A percentile compares a stretch with the other conserved stretches of the same genome.
phyloP scores from a whole-genome alignment of 495 filamentous ascomycete species.

The Barbatosphaeria neglecta region DNA sequence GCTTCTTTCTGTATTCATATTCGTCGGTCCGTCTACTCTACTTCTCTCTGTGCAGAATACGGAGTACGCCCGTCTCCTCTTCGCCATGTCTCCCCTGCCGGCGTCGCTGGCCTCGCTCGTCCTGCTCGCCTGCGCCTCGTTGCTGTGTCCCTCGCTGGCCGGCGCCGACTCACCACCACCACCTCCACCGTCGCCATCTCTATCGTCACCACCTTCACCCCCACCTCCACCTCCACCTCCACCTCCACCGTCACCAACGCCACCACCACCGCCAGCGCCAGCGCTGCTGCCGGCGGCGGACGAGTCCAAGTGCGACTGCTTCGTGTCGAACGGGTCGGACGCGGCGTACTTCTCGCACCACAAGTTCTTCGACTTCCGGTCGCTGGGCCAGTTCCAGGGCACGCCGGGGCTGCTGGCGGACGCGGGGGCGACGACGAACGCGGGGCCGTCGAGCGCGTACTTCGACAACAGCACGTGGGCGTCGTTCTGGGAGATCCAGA shows the following conservation, averaged over 20 bases:
- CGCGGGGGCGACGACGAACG: slow-evolving; percentile 15
- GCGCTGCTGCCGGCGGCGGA: slow-evolving; percentile 15
- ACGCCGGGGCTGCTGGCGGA: slow-evolving; percentile 24
- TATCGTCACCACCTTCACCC: too few relatives aligned
- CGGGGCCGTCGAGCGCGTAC: slow-evolving; percentile 24
- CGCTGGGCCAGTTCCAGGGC: slow-evolving; percentile 23
- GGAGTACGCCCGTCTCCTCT: neutral
- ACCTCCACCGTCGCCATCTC: too few relatives aligned
- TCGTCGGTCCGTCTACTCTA: too few relatives aligned
- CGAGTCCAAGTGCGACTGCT: slow-evolving; percentile 34
- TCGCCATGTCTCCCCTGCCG: slow-evolving; percentile 1
- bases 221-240: too few relatives aligned
- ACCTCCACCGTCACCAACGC: too few relatives aligned
- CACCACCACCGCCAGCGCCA: too few relatives aligned
- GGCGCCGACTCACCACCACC: too few relatives aligned
- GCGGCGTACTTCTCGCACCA: slow-evolving; percentile 49
- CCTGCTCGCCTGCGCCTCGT: slow-evolving; percentile 9
- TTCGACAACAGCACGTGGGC: slow-evolving; percentile 26
- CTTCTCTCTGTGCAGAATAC: neutral
- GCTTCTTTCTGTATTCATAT: too few relatives aligned
- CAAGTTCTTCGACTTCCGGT: slow-evolving; percentile 59
- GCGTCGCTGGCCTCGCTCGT: slow-evolving; percentile 8
- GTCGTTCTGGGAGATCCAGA: slow-evolving; percentile 46
- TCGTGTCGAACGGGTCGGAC: slow-evolving; percentile 32
- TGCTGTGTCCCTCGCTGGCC: slow-evolving; percentile 4